Evolutionary conservation across 192 early-diverging fungal genomes (phyloP), one percentile per base, ranked within the genome.

Genomic region (Mortierella antarctica): DNA sequence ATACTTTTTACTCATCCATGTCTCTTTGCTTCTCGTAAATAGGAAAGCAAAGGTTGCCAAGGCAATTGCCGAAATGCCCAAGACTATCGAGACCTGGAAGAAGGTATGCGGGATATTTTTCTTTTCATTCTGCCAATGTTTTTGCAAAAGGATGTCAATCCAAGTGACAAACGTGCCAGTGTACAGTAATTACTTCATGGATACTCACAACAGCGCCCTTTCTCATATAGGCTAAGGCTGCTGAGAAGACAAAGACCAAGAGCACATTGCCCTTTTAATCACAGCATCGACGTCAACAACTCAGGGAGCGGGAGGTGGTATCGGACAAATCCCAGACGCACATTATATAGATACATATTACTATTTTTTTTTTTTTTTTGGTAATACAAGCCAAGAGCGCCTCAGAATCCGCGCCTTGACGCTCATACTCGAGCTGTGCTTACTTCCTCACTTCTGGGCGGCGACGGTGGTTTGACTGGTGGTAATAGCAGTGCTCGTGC

Each of bases 61-160:
- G 69, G 82, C 83, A 5, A 67, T 86, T n/a, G 67, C 71, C 23
- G 83, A 86, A 15, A 86, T 86, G 84, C 78, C 71, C 12, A 80
- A 83, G 78, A 76, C 77, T 17, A 82, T 86, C 55, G 78, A 80
- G 58, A 74, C 68, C 57, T 85, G 83, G 83, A 73, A 82, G 59
- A 73, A 71, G 74, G 83, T 85, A 82, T 53, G 40, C 1, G 50
- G 11, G 46, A 41, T 6, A 55, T 15, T 13, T 0, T n/a, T 21
- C 0, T 5, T 8, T 2, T 61, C 5, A 6, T 10, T 61, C 12
- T 61, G n/a, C 44, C 4, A 6, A 42, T 54, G 31, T 65, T 54
- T 65, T 42, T 54, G 5, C 13, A 59, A 42, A 41, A 40, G 39
- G 23, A 31, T 41, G 57, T 21, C 9, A 41, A 4, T 7, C 31